phyloP scores from a whole-genome alignment of 163 green algal genomes.

The Chloromonas sp. region DNA sequence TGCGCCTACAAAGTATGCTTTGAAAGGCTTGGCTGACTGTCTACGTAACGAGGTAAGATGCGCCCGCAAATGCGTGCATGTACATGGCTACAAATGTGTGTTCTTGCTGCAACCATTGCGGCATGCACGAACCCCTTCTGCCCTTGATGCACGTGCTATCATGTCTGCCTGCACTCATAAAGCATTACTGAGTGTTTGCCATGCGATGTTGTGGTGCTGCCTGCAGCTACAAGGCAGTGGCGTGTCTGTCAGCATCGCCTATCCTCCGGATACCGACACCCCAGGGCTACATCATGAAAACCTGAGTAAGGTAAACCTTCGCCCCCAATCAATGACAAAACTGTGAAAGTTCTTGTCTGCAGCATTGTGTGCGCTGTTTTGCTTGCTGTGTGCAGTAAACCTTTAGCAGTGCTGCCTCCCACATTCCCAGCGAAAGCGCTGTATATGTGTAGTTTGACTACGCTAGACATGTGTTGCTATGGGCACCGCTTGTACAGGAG shows the following conservation, averaged over 20 bases:
- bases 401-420: background rate
- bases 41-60: constrained; percentile 74
- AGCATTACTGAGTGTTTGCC: no score
- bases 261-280: constrained; percentile 83
- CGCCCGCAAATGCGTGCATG: no score
- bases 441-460: background rate
- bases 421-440: background rate
- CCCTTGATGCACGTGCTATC: no score
- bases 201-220: background rate
- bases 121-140: no score
- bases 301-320: constrained; percentile 49
- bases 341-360: no score
- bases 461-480: background rate
- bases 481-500: background rate
- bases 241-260: constrained; percentile 69
- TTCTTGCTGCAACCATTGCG: no score
- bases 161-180: no score
- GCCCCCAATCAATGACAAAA: background rate
- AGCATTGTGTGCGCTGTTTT: background rate
- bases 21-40: constrained; percentile 79
- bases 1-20: constrained; percentile 76
- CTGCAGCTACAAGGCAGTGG: constrained; percentile 61
- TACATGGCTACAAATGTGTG: no score
- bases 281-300: constrained; percentile 73
- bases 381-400: background rate